phyloP scores from a whole-genome alignment of 176 grass and related monocot genomes.

The Rhynchospora pubera region DNA sequence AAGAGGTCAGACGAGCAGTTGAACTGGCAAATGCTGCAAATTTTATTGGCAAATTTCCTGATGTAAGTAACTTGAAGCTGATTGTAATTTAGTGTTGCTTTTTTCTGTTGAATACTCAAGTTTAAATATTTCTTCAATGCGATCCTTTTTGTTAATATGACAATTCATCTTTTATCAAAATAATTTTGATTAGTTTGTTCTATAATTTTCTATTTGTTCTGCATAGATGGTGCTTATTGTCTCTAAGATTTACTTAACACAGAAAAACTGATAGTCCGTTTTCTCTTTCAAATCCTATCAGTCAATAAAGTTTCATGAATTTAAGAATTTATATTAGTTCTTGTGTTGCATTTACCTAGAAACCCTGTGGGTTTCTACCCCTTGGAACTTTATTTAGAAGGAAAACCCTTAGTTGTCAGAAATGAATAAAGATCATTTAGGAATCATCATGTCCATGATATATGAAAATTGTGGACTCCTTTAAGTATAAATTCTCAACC shows the following conservation, averaged over 20 bases:
- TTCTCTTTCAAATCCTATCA: not conserved
- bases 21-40: conserved; percentile 67
- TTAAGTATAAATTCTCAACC: not conserved
- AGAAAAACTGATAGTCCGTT: not conserved
- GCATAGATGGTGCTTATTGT: not conserved
- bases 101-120: not conserved
- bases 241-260: not conserved
- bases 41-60: conserved; percentile 60
- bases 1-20: conserved; percentile 67
- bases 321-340: not conserved
- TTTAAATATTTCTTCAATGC: not conserved
- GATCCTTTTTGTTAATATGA: not conserved
- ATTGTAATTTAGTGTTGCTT: not conserved
- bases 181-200: not conserved
- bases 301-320: not conserved
- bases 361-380: not conserved
- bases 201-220: not conserved
- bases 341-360: not conserved
- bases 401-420: too few relatives aligned
- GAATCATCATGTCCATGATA: not conserved
- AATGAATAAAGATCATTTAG: too few relatives aligned
- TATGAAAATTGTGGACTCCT: not conserved
- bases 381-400: not conserved
- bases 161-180: not conserved
- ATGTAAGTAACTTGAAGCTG: conserved; percentile 37